phyloP scores from a whole-genome alignment of 306 rosid species.

The Castanea mollissima region DNA sequence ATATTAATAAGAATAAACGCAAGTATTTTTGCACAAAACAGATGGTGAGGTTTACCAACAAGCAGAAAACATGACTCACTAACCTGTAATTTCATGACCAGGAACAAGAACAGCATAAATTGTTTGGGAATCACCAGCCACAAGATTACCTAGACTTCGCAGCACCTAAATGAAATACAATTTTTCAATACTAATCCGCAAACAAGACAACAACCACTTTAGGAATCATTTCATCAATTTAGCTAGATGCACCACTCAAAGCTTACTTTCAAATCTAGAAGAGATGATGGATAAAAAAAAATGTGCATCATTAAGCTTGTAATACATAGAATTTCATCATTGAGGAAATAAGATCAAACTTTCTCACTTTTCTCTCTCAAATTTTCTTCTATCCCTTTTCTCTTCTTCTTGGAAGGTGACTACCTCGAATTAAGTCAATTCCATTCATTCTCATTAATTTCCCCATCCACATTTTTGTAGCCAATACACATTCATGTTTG shows the following conservation, averaged over 20 bases:
- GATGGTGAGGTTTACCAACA: conserved; percentile 17
- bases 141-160: conserved; percentile 88
- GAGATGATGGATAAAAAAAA: conserved; percentile 3
- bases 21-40: not conserved
- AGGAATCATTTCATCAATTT: not conserved
- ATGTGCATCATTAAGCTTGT: not conserved
- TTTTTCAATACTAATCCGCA: conserved; percentile 27
- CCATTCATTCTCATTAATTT: too few relatives aligned
- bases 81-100: conserved; percentile 77
- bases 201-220: conserved; percentile 6
- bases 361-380: too few relatives aligned
- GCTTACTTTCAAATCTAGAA: not conserved
- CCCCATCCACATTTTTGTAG: not conserved
- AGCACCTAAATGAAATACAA: conserved; percentile 58
- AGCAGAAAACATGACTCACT: conserved; percentile 34
- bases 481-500: not conserved
- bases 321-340: too few relatives aligned
- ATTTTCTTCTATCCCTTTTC: too few relatives aligned
- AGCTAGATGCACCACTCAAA: conserved; percentile 5
- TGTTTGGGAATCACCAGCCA: conserved; percentile 79
- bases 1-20: not conserved
- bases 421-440: too few relatives aligned
- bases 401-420: too few relatives aligned
- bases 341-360: too few relatives aligned
- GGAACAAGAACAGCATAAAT: conserved; percentile 55